Percentiles rank a stretch among this genome's conserved stretches.
Conservation (phyloP, 2,329 filamentous ascomycete species). For the Coniochaeta prunicola region DNA sequence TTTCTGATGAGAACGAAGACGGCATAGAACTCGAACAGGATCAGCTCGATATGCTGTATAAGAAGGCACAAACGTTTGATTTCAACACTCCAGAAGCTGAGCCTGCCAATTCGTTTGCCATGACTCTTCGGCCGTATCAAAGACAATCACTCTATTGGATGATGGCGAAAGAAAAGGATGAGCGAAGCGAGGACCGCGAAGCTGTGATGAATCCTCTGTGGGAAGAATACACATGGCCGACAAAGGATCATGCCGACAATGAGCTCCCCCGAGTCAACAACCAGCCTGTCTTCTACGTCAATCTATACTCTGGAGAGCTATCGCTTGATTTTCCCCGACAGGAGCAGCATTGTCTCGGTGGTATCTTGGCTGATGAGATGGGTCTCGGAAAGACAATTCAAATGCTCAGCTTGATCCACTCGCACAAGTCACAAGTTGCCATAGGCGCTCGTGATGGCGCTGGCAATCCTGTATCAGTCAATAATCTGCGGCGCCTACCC, state of each 20-base stretch:
- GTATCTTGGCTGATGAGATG: constrained; percentile 95
- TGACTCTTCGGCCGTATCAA: constrained; percentile 86
- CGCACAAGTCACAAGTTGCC: constrained; percentile 59
- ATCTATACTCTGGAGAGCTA: constrained; percentile 92
- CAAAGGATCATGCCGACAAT: constrained; percentile 78
- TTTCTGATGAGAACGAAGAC: constrained; percentile 66
- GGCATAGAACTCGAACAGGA: constrained; percentile 90
- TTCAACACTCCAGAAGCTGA: constrained; percentile 85
- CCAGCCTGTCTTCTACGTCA: constrained; percentile 80
- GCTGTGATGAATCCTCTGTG: constrained; percentile 92
- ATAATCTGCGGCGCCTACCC: constrained; percentile 55
- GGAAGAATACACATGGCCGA: constrained; percentile 92
- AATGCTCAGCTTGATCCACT: constrained; percentile 90
- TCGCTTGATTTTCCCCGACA: constrained; percentile 88
- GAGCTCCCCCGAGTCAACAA: constrained; percentile 58
- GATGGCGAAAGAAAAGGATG: constrained; percentile 83
- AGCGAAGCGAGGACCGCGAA: constrained; percentile 58
- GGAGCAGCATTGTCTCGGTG: constrained; percentile 89
- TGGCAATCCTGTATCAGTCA: constrained; percentile 36
- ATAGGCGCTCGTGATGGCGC: constrained; percentile 25
- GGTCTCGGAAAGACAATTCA: constrained; percentile 97
- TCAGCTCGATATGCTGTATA: constrained; percentile 88
- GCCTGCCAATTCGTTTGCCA: constrained; percentile 71
- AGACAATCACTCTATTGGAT: constrained; percentile 96
- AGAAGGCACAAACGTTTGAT: constrained; percentile 94